These are phyloP conservation scores for Tetradesmus lagerheimii DNA, from an alignment of 139 green algal species.

Conservation along the genomic window DNA sequence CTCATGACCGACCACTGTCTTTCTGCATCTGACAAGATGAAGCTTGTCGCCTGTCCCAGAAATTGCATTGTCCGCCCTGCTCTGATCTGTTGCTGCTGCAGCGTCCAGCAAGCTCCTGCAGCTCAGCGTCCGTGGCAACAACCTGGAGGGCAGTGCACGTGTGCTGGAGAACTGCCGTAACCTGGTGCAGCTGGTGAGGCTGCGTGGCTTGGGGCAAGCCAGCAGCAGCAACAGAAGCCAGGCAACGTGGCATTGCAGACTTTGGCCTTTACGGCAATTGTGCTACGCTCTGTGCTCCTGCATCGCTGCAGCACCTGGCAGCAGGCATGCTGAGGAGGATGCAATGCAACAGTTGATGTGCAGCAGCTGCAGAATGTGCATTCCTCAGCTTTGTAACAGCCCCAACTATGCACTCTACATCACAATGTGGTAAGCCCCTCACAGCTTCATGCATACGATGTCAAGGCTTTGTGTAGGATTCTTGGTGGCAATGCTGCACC, in stretches of 20 bases:
- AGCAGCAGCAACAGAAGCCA: background rate
- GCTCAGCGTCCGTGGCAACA: constrained; percentile 20
- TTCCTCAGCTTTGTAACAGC: no score
- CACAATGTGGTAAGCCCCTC: no score
- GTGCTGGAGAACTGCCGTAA: background rate
- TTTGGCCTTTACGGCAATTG: no score
- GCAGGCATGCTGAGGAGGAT: no score
- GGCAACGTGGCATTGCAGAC: no score
- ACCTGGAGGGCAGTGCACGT: background rate
- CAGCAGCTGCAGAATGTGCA: background rate
- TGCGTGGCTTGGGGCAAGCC: no score
- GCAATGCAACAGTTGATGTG: background rate
- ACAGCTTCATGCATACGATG: no score
- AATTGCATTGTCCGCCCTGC: background rate
- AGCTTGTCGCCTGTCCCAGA: background rate
- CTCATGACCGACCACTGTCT: background rate
- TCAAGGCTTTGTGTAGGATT: no score
- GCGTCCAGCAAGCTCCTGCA: background rate
- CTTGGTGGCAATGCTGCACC: no score
- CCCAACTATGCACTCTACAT: no score
- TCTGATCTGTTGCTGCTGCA: background rate
- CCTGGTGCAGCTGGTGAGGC: constrained; percentile 12
- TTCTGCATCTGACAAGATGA: background rate
- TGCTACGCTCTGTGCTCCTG: no score
- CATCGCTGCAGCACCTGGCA: no score